Percentiles rank a stretch among this genome's conserved stretches.
Evolutionary conservation across 192 early-diverging fungal species (phyloP).

Genomic region (Coemansia sp.): DNA sequence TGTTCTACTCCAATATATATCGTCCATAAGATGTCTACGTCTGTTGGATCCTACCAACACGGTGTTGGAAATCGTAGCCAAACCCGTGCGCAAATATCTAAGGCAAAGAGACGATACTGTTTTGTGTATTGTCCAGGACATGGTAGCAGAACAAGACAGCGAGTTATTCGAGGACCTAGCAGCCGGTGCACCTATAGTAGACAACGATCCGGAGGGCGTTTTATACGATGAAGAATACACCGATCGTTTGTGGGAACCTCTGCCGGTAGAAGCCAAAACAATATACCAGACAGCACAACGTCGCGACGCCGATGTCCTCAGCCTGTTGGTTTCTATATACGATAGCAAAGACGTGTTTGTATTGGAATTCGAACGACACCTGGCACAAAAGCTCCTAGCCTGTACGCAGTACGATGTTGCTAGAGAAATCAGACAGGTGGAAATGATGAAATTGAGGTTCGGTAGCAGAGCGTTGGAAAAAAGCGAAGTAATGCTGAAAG

Average conservation of each 20-base stretch:
- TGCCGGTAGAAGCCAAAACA: constrained; percentile 61
- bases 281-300: constrained; percentile 27
- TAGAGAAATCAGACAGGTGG: constrained; percentile 67
- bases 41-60: constrained; percentile 69
- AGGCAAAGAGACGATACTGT: constrained; percentile 68
- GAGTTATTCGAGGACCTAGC: constrained; percentile 58
- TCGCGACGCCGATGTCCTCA: constrained; percentile 64
- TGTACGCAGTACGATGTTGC: constrained; percentile 56
- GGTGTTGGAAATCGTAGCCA: constrained; percentile 64
- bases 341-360: constrained; percentile 71
- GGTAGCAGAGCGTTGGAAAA: constrained; percentile 62
- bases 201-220: constrained; percentile 33
- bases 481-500: constrained; percentile 83
- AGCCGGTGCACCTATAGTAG: constrained; percentile 12
- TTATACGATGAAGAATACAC: constrained; percentile 59
- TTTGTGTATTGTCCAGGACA: constrained; percentile 63
- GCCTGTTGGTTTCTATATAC: constrained; percentile 68
- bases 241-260: constrained; percentile 62
- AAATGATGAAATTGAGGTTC: constrained; percentile 75
- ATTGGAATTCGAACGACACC: constrained; percentile 66
- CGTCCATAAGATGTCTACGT: constrained; percentile 67
- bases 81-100: constrained; percentile 63
- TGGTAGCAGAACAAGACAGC: constrained; percentile 64
- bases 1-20: constrained; percentile 72
- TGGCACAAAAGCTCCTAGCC: constrained; percentile 59